These are phyloP conservation scores for Exserohilum turcica DNA, from an alignment of 2,329 filamentous ascomycete species.

Conservation along the genomic window DNA sequence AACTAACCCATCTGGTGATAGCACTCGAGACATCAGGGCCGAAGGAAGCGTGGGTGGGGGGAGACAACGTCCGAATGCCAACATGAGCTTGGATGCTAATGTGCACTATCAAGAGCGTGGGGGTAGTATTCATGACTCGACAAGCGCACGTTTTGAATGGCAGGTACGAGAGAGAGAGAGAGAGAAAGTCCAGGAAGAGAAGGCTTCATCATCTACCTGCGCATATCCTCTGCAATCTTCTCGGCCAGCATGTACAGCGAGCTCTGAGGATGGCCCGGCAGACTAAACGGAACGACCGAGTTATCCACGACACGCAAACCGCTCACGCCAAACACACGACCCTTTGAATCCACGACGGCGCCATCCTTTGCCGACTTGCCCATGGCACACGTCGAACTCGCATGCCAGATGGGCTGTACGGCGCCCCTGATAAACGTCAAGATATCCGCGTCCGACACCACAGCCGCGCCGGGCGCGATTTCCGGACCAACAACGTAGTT, in stretches of 20 bases:
- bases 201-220: background rate
- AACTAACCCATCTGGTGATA: too few relatives aligned
- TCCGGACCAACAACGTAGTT: slow-evolving; percentile 32
- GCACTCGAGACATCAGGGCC: too few relatives aligned
- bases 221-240: slow-evolving; percentile 22
- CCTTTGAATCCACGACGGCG: slow-evolving; percentile 44
- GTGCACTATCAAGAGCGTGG: too few relatives aligned
- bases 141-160: too few relatives aligned
- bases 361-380: slow-evolving; percentile 31
- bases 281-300: slow-evolving; percentile 37
- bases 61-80: too few relatives aligned
- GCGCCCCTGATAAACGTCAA: slow-evolving; percentile 42
- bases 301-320: slow-evolving; percentile 45
- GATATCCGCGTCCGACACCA: slow-evolving; percentile 32
- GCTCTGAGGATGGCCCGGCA: slow-evolving; percentile 44
- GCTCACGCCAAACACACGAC: slow-evolving; percentile 42
- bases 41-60: too few relatives aligned
- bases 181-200: too few relatives aligned
- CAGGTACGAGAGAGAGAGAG: too few relatives aligned
- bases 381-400: slow-evolving; percentile 32
- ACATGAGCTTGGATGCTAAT: too few relatives aligned
- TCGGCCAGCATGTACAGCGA: slow-evolving; percentile 29
- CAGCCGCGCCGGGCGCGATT: slow-evolving; percentile 31
- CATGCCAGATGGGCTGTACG: slow-evolving; percentile 26
- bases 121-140: too few relatives aligned